Percentiles rank a stretch among this genome's conserved stretches.
phyloP scores from a whole-genome alignment of 1,284 basidiomycete species.

The Nidula niveotomentosa region DNA sequence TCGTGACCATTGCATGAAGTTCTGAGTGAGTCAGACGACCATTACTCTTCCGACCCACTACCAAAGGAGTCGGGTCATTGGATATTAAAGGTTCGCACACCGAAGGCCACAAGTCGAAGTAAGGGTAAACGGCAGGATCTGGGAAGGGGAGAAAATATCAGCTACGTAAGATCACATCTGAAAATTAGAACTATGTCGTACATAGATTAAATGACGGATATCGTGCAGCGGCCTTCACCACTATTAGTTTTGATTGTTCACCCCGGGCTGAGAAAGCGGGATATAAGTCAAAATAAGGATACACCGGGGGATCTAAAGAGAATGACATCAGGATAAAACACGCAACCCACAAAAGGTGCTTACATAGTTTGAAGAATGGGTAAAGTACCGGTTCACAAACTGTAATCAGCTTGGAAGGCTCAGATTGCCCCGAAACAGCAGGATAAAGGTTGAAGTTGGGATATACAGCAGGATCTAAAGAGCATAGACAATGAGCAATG shows the following conservation, averaged over 20 bases:
- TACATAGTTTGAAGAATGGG: constrained; percentile 15
- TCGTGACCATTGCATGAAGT: constrained; percentile 36
- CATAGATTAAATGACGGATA: constrained; percentile 10
- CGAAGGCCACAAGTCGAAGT: constrained; percentile 18
- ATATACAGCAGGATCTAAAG: constrained; percentile 31
- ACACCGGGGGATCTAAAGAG: constrained; percentile 22
- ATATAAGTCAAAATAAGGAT: constrained; percentile 21
- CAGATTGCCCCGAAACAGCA: neutral
- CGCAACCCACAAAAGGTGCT: neutral
- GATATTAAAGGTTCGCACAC: neutral
- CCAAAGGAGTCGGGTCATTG: neutral
- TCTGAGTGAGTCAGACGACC: constrained; percentile 34
- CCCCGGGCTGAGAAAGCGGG: constrained; percentile 1
- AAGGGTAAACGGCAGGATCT: neutral
- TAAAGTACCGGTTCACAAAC: neutral
- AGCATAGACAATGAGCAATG: constrained; percentile 2
- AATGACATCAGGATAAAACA: neutral
- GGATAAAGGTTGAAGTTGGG: constrained; percentile 41
- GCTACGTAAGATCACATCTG: neutral
- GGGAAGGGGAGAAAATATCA: neutral
- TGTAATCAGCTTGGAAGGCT: too few relatives aligned
- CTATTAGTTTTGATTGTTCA: neutral
- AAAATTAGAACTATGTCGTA: neutral
- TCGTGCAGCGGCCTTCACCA: neutral
- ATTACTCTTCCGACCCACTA: constrained; percentile 2